These are phyloP conservation scores for Mortierella sp. DNA, from an alignment of 371 early-diverging fungal species.

Conservation along the genomic window DNA sequence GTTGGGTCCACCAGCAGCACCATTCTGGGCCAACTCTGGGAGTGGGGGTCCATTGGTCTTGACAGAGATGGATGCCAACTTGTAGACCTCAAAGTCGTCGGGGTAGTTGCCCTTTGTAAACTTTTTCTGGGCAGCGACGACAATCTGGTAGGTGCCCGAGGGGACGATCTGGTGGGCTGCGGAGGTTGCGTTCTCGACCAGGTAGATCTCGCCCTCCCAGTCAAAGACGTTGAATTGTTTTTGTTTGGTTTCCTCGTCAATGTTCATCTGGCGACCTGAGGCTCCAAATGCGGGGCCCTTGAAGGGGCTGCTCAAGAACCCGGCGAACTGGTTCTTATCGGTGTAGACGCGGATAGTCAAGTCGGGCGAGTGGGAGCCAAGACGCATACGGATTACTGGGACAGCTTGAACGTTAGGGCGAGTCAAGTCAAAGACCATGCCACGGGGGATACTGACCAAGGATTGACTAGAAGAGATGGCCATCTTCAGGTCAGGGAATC, in stretches of 20 bases:
- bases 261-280: slow-evolving; percentile 24
- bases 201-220: slow-evolving; percentile 31
- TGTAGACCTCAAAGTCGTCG: slow-evolving; percentile 29
- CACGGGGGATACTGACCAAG: not conserved
- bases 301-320: slow-evolving; percentile 12
- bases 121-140: slow-evolving; percentile 29
- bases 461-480: not conserved
- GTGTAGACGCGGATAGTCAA: slow-evolving; percentile 31
- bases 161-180: not conserved
- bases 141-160: slow-evolving; percentile 27
- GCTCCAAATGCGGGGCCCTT: slow-evolving; percentile 18
- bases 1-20: not conserved
- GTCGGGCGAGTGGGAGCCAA: slow-evolving; percentile 48
- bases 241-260: not conserved
- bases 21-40: not conserved
- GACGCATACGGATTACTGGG: slow-evolving; percentile 20
- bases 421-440: not conserved
- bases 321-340: slow-evolving; percentile 24
- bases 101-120: slow-evolving; percentile 27
- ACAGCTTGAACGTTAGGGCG: not conserved
- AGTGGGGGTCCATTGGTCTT: slow-evolving; percentile 4
- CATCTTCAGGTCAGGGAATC: slow-evolving; percentile 18
- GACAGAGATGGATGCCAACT: not conserved
- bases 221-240: slow-evolving; percentile 12
- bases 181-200: not conserved